These are phyloP conservation scores for Macrophomina phaseolina DNA, from an alignment of 2,329 filamentous ascomycete genomes.

Conservation along the genomic window DNA sequence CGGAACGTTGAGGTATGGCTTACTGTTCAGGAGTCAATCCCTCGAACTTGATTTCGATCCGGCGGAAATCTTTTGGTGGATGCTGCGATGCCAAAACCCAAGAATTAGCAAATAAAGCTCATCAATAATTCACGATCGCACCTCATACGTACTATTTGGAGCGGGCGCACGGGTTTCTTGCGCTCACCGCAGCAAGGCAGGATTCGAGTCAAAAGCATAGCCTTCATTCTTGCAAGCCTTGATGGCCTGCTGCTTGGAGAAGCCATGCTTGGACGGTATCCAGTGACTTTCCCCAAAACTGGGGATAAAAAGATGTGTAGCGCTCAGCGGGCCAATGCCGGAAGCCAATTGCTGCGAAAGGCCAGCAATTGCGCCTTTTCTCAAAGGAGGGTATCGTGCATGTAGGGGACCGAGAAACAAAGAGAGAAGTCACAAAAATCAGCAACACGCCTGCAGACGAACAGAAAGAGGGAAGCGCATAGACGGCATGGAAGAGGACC, in stretches of 20 bases:
- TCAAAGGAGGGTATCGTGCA: slow-evolving; percentile 23
- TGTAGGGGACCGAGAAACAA: slow-evolving; percentile 14
- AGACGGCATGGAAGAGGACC: background rate
- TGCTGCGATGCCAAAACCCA: background rate
- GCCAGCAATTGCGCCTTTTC: slow-evolving; percentile 2
- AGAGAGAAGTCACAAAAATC: slow-evolving; percentile 17
- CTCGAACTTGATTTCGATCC: slow-evolving; percentile 36
- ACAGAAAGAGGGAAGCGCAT: slow-evolving; percentile 7
- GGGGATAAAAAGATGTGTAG: slow-evolving; percentile 1
- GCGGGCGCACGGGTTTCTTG: slow-evolving; percentile 29
- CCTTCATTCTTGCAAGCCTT: slow-evolving; percentile 14
- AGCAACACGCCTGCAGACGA: slow-evolving; percentile 24
- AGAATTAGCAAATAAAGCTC: slow-evolving; percentile 17
- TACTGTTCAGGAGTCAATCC: slow-evolving; percentile 40
- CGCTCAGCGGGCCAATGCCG: background rate
- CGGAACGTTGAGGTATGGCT: slow-evolving; percentile 22
- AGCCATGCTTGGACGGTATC: background rate
- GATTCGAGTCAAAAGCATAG: slow-evolving; percentile 28
- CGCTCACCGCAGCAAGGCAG: slow-evolving; percentile 36
- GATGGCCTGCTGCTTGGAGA: background rate
- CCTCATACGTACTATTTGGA: slow-evolving; percentile 33
- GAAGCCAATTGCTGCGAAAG: slow-evolving; percentile 12
- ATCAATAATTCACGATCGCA: background rate
- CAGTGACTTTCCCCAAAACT: background rate
- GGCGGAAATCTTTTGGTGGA: slow-evolving; percentile 30